Base-by-base conservation (phyloP, 164 flowering plant genomes). In the Umbilicus rupestris region DNA sequence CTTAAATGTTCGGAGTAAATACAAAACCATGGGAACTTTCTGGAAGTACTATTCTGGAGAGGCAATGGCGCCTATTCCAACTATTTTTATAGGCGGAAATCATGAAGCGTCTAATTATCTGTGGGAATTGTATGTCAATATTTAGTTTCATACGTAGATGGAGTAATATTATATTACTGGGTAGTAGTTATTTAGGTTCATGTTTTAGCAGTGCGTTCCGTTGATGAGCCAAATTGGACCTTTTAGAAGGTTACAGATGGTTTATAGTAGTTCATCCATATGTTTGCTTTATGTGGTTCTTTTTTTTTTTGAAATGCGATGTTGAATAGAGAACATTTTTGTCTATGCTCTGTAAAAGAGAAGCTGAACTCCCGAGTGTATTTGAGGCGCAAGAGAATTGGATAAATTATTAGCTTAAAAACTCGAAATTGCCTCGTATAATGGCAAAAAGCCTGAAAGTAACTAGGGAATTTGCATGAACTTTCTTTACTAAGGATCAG, bases 21-120 rank as follows among this genome's bases (percentile, higher is more conserved):
- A 77, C 64, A 78, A 79, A 65, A 75, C 73, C 46, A 91, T 94
- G 97, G 91, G 91, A 52, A 77, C 92, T 2, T 94, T 94, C 66
- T 94, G 99, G 97, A 94, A 91, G 81, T 94, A 94, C 73, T 94
- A 88, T 73, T 84, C 96, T 0, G 99, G 99, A 14, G 78, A 81
- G 68, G 88, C 81, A 74, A 73, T 87, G 28, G 99, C 96, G 58
- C 96, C 99, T 7, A 62, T 87, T 76, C 99, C 96, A 0, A 91
- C 97, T 37, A 82, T 91, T 26, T 91, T 94, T 78, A 91, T 94
- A 63, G 99, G 99, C 26, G 96, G 99, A 41, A 94, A 94, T 81
- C 99, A 94, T 41, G 97, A 89, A 73, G 99, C 99, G 5, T 94
- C 99, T 26, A 91, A 91, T 83, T 87, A 91, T 69, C 74, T 91